Base-by-base conservation (phyloP, 768 basidiomycete species). In the Leccinellum rugosiceps region DNA sequence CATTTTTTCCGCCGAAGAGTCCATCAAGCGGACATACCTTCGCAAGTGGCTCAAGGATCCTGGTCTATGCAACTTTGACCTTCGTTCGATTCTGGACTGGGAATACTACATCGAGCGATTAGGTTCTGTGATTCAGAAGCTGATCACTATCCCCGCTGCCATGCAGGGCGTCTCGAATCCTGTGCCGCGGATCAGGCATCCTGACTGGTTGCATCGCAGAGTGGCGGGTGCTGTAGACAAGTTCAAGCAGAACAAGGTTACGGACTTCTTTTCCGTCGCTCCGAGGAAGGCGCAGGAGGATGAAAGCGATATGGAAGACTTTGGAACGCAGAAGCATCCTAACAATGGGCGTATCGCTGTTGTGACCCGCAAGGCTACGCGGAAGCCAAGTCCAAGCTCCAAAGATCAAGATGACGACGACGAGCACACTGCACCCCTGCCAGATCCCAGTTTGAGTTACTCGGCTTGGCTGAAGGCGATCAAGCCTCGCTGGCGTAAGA, bases 141-240 rank as follows among this genome's bases (percentile, higher is more conserved):
- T 99, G 55, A 98, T 99, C 74, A 99, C 97, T 2, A 99, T 99
- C 64, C 97, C 97, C 8, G 97, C 97, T 7, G 97, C 97, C 1
- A 90, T 98, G 83, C 97, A 99, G 70, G 96, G 96, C 65, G 90
- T 99, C 50, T 73, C 92, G 4, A 99, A 99, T 68, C 97, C 97
- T 5, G 97, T 98, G 5, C 92, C 96, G 10, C 87, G 97, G 28
- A 88, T 98, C 59, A 87, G 87, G 25, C 97, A 99, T 75, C 97
- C 97, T 0, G 97, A 99, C 69, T 98, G 97, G 97, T 78, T 99
- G 46, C 88, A 91, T 73, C 87, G 90, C 46, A 82, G 97, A 46
- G 92, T 98, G 11, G 89, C 88, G 14, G 90, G 87, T 13, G 83
- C 88, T 15, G 84, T 94, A 43, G 96, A 98, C 79, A 97, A 93